Percentiles rank a stretch among this genome's conserved stretches.
These are phyloP conservation scores for Emergomyces orientalis DNA, from an alignment of 2,329 filamentous ascomycete genomes.

Conservation along the genomic window DNA sequence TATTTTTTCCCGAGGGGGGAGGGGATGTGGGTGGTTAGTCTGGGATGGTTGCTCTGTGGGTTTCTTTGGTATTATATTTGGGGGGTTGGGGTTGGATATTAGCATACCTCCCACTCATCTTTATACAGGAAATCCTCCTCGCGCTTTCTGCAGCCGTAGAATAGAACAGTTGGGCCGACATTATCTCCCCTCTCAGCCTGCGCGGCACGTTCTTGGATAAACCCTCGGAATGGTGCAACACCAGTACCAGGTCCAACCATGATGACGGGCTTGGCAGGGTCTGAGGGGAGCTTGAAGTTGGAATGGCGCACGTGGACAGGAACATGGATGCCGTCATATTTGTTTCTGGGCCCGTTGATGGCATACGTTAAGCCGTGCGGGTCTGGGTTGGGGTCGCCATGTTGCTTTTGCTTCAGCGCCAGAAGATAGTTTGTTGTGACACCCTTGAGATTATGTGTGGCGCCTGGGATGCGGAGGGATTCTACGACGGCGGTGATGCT, in stretches of 20 bases:
- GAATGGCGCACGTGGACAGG: conserved; percentile 95
- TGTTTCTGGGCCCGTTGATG: conserved; percentile 83
- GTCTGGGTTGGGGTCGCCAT: conserved; percentile 60
- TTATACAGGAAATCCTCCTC: conserved; percentile 90
- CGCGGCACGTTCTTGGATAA: conserved; percentile 85
- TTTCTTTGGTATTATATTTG: background rate
- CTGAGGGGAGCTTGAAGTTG: conserved; percentile 97
- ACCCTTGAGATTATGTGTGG: conserved; percentile 73
- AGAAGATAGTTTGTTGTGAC: conserved; percentile 95
- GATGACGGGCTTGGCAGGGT: conserved; percentile 87
- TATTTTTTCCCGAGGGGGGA: conserved; percentile 34
- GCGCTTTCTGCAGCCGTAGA: conserved; percentile 85
- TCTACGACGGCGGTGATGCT: conserved; percentile 94
- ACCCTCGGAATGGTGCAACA: conserved; percentile 86
- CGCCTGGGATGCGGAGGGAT: conserved; percentile 65
- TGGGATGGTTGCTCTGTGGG: background rate
- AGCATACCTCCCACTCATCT: conserved; percentile 80
- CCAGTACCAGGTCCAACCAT: conserved; percentile 95
- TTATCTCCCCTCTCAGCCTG: conserved; percentile 69
- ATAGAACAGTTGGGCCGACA: conserved; percentile 80
- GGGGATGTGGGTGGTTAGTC: background rate
- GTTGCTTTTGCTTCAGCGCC: conserved; percentile 92
- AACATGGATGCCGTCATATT: conserved; percentile 90
- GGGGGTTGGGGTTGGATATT: background rate
- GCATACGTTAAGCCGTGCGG: conserved; percentile 81